Percentiles rank a stretch among this genome's conserved stretches.
phyloP scores from a whole-genome alignment of 2,329 filamentous ascomycete genomes.

The Gyromitra esculenta region DNA sequence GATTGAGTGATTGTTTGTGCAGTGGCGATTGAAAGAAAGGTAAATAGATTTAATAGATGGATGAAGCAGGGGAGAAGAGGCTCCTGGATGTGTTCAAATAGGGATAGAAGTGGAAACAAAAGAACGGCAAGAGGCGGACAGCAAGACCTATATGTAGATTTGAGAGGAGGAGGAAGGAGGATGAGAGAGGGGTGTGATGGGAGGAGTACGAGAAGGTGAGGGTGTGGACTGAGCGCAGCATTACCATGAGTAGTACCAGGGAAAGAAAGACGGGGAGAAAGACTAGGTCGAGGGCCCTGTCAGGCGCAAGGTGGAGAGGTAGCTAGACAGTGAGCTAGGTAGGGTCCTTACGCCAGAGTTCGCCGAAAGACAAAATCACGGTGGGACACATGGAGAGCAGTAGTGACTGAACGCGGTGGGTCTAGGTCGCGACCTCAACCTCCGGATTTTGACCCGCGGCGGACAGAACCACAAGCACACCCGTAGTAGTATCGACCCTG shows the following conservation, averaged over 20 bases:
- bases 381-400: slow-evolving; percentile 34
- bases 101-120: slow-evolving; percentile 50
- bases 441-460: slow-evolving; percentile 33
- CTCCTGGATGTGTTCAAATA: slow-evolving; percentile 38
- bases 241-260: slow-evolving; percentile 47
- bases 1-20: slow-evolving; percentile 37
- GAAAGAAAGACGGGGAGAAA: slow-evolving; percentile 40
- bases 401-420: slow-evolving; percentile 35
- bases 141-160: slow-evolving; percentile 53
- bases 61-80: slow-evolving; percentile 25
- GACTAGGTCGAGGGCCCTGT: slow-evolving; percentile 40
- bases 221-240: slow-evolving; percentile 42
- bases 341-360: slow-evolving; percentile 44
- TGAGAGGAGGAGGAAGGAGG: slow-evolving; percentile 33
- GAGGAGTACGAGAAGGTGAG: slow-evolving; percentile 20
- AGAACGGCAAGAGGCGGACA: slow-evolving; percentile 49
- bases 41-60: slow-evolving; percentile 45
- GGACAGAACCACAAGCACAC: slow-evolving; percentile 40
- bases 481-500: slow-evolving; percentile 22
- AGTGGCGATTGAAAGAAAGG: slow-evolving; percentile 49
- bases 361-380: slow-evolving; percentile 39
- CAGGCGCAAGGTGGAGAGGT: slow-evolving; percentile 45
- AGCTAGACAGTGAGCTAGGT: slow-evolving; percentile 41
- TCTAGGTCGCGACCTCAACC: slow-evolving; percentile 35
- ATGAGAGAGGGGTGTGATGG: slow-evolving; percentile 11